Evolutionary conservation across 371 early-diverging fungal genomes (phyloP).

Genomic region (Gilbertella persicaria): DNA sequence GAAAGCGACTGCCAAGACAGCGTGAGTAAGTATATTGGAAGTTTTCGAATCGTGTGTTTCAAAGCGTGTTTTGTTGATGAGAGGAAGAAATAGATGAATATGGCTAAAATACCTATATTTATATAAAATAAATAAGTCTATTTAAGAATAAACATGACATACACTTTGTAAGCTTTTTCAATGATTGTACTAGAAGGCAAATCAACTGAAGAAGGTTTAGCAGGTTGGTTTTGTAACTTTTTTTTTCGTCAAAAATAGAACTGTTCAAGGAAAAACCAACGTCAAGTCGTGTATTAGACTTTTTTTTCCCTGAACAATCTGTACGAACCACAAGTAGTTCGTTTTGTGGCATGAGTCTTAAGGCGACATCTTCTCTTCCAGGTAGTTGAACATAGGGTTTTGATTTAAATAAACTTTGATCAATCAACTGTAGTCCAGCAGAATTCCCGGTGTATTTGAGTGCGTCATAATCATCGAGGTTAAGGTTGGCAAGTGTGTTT

Average conservation of each 20-base stretch:
- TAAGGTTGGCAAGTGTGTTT: constrained; percentile 26
- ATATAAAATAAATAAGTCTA: neutral
- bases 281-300: constrained; percentile 29
- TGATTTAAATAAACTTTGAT: constrained; percentile 39
- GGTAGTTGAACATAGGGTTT: constrained; percentile 39
- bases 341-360: constrained; percentile 41
- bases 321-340: constrained; percentile 46
- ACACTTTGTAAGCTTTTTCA: constrained; percentile 25
- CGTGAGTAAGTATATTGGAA: constrained; percentile 43
- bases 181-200: constrained; percentile 10
- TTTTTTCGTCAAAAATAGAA: constrained; percentile 30
- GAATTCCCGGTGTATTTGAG: constrained; percentile 50
- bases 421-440: constrained; percentile 39
- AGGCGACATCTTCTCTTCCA: constrained; percentile 39
- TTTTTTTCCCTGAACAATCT: constrained; percentile 19
- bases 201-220: neutral
- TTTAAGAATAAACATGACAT: constrained; percentile 1
- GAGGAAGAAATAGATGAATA: constrained; percentile 60
- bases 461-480: constrained; percentile 44
- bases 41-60: constrained; percentile 39
- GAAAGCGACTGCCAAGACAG: constrained; percentile 56
- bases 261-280: constrained; percentile 44
- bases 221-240: neutral
- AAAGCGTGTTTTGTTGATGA: constrained; percentile 56
- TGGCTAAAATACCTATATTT: constrained; percentile 54